Base-by-base conservation (phyloP, 352 stramenopile genomes). In the Phytophthora sansomeana region DNA sequence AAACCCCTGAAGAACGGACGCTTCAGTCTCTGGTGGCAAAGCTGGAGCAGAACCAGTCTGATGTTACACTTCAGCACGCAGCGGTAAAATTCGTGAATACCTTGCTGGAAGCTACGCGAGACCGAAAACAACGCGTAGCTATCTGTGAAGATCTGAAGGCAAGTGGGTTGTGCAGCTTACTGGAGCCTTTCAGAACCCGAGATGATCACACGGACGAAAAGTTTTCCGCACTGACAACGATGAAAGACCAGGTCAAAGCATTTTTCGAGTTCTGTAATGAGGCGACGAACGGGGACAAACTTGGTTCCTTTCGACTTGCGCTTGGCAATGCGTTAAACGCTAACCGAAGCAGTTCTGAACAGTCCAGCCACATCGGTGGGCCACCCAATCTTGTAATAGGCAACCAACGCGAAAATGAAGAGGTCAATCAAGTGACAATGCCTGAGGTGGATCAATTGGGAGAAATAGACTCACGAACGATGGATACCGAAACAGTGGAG, bases 71-170 rank as follows among this genome's bases (percentile, higher is more conserved):
- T 11, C 68, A 77, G 33, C 36, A 77, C 28, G 70, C 63, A 9
- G 63, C 77, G 0, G 17, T 90, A 9, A 77, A 69, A 39, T 90
- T 92, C 32, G 10, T 90, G 17, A 87, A 87, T 43, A 47, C 52
- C 0, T 51, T 90, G 5, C 24, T 90, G 17, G 74, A 72, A 39
- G 69, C 62, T 24, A 83, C 69, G 10, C 47, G 70, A 0, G 62
- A 75, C 11, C 35, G 35, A n/a, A 60, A 63, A 0, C 67, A 81
- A 24, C 66, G 77, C 14, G 41, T 59, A 1, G 63, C 55, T 7
- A 77, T 90, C n/a, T 77, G 69, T 6, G 73, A 87, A 28, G 79
- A 87, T 33, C 55, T 92, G 21, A 65, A 63, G 21, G 17, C 38
- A 17, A 67, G 63, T 30, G 68, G 79, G 11, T 72, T 89, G 5